Percentiles rank a stretch among this genome's conserved stretches.
Evolutionary conservation across 106 monocot species (phyloP).

Genomic region (Vanilla planifolia): DNA sequence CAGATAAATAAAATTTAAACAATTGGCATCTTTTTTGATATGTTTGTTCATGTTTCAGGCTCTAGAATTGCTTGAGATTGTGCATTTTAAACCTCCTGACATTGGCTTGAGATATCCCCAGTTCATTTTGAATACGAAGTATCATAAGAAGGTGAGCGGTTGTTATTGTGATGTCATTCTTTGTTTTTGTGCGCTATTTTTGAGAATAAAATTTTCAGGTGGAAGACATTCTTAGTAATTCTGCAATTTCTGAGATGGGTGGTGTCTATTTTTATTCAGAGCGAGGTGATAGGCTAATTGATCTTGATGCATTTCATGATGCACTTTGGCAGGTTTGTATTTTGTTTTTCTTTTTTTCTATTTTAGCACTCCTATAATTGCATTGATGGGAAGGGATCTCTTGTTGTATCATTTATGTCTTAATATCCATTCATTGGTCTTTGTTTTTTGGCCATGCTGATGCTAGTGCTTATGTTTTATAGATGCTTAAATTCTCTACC

Average conservation of each 20-base stretch:
- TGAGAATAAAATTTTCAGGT: conserved; percentile 36
- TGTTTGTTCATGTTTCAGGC: no score
- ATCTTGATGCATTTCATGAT: conserved; percentile 78
- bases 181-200: conserved; percentile 4
- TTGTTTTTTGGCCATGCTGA: neutral
- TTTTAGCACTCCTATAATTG: neutral
- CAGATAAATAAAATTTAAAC: no score
- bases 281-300: conserved; percentile 84
- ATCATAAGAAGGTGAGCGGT: conserved; percentile 39
- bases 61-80: conserved; percentile 65
- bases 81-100: conserved; percentile 73
- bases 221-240: conserved; percentile 66
- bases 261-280: conserved; percentile 91
- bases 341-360: conserved; percentile 2
- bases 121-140: conserved; percentile 38
- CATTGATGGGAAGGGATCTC: neutral
- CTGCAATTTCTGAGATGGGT: conserved; percentile 62
- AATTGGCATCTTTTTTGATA: no score
- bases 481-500: conserved; percentile 33
- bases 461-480: conserved; percentile 6
- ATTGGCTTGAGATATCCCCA: conserved; percentile 46
- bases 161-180: neutral
- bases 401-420: no score
- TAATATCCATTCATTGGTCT: no score
- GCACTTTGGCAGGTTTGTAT: conserved; percentile 66